phyloP scores from a whole-genome alignment of 2,329 filamentous ascomycete genomes.

The Passalora sequoiae region DNA sequence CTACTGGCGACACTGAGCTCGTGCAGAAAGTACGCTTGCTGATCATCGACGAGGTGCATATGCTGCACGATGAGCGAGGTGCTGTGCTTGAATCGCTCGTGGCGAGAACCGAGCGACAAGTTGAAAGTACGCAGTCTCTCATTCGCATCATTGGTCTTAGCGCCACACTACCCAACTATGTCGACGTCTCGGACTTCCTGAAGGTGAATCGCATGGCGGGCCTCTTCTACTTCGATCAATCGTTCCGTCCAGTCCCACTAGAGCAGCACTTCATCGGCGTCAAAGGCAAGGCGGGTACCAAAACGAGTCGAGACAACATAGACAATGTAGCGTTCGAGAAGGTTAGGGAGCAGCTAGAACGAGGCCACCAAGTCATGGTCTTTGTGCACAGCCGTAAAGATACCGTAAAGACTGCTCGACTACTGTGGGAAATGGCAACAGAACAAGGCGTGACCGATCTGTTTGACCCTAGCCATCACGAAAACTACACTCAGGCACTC shows the following conservation, averaged over 20 bases:
- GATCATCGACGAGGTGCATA: conserved; percentile 98
- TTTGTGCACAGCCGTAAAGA: conserved; percentile 97
- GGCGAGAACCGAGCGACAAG: conserved; percentile 88
- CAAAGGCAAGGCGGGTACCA: conserved; percentile 80
- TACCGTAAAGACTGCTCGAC: conserved; percentile 80
- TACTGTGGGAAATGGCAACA: conserved; percentile 76
- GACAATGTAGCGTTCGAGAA: conserved; percentile 89
- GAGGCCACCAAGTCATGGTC: conserved; percentile 97
- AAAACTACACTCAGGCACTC: conserved; percentile 71
- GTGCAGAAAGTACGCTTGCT: conserved; percentile 94
- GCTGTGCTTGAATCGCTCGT: conserved; percentile 95
- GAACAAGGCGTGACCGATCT: conserved; percentile 75
- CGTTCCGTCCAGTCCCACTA: conserved; percentile 89
- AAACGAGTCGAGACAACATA: conserved; percentile 79
- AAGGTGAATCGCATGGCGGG: conserved; percentile 91
- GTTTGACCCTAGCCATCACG: conserved; percentile 74
- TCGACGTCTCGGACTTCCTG: conserved; percentile 94
- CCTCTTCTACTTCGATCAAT: conserved; percentile 93
- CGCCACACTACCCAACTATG: conserved; percentile 90
- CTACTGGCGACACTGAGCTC: conserved; percentile 92
- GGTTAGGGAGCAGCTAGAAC: conserved; percentile 83
- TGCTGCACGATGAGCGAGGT: conserved; percentile 96
- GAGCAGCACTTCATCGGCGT: conserved; percentile 97
- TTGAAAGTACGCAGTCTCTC: conserved; percentile 94
- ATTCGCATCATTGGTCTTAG: conserved; percentile 95